Evolutionary conservation across 2,329 filamentous ascomycete genomes (phyloP), one percentile per base, ranked within the genome.

Genomic region (Talaromyces sp.): DNA sequence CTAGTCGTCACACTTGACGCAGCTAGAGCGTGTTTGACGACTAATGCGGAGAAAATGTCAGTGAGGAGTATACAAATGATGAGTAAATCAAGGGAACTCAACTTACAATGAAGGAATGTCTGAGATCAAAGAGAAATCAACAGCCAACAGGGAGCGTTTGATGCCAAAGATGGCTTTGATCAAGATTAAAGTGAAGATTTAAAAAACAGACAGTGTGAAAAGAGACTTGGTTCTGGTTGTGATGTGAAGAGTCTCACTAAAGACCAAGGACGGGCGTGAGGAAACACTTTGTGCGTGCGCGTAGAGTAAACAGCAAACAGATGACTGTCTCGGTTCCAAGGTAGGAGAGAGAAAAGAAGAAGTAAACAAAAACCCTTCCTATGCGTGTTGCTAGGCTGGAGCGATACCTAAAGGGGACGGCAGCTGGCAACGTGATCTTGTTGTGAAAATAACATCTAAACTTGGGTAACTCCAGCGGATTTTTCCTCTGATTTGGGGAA

Each of bases 321-420:
- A 36, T 36, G 17, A 17, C 33, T 17, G 13, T 15, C 33, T 39
- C 5, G 36, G n/a, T n/a, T 39, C 36, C 17, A 39, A 7, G 2
- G 36, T n/a, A 39, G 7, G 13, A 33, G 55, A 33, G 39, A 19
- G 6, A 15, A n/a, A 49, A 33, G 13, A 9, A 49, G 27, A 13
- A 32, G 27, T 32, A 27, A 57, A 42, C 28, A 42, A 28, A 57
- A 13, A 8, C 2, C 19, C 22, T 13, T n/a, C 19, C 32, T 30
- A 8, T 15, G 10, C 15, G 19, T 27, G 53, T 36, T 39, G 53
- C 4, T 36, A 8, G 22, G 19, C 25, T 27, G 17, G 19, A 47
- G 59, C 49, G 59, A 54, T 61, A 33, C 59, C 59, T 6, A 44
- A 58, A 57, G 30, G 7, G 55, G 59, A 57, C 52, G 17, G 36